Evolutionary conservation across 345 rosid genomes (phyloP).

Genomic region (Eucalyptus leucophloia): DNA sequence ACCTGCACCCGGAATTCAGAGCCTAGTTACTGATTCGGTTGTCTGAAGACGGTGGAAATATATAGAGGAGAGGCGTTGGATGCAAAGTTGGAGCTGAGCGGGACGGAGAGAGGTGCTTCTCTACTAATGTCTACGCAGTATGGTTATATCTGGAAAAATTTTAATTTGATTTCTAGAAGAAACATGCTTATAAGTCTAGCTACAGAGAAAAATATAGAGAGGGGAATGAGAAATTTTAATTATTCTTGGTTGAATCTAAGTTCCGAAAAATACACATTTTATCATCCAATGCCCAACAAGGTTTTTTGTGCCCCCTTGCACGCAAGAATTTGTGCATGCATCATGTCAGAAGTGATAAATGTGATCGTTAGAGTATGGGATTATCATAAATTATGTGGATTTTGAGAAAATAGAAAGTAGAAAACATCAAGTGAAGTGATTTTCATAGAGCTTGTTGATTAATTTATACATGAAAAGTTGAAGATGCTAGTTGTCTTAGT

Average conservation of each 20-base stretch:
- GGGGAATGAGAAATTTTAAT: background rate
- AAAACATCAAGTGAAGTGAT: background rate
- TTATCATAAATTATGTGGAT: background rate
- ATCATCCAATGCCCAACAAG: background rate
- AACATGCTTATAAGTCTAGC: background rate
- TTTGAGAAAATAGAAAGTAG: background rate
- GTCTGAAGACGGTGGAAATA: background rate
- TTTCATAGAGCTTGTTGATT: background rate
- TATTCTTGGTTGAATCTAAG: background rate
- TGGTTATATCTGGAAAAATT: background rate
- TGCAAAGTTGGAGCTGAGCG: background rate
- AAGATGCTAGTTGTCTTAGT: background rate
- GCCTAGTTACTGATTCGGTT: background rate
- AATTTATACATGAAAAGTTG: background rate
- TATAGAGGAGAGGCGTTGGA: background rate
- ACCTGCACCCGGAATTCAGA: background rate
- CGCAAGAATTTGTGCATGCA: background rate
- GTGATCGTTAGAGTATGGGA: background rate
- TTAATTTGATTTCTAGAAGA: background rate
- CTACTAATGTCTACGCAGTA: background rate
- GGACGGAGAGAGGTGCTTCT: background rate
- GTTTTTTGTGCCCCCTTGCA: background rate
- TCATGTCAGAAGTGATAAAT: fast-evolving
- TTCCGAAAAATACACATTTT: background rate
- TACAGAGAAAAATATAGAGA: background rate